Base-by-base conservation (phyloP, 2,329 filamentous ascomycete genomes). In the Ustulina deusta region DNA sequence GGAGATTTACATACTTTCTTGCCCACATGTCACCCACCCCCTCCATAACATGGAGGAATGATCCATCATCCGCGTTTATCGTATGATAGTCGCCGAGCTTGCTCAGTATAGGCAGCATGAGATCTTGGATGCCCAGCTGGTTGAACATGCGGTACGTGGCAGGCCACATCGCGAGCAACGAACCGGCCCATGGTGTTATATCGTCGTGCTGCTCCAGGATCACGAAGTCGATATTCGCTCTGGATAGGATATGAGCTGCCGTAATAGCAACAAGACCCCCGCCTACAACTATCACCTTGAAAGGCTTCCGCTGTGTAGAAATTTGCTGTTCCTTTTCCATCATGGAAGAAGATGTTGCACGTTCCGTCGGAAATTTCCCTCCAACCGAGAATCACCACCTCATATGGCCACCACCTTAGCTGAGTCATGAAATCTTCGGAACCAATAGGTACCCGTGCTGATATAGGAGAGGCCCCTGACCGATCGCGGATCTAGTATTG, bases 181-280 rank as follows among this genome's bases (percentile, higher is more conserved):
- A 70, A 25, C 74, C 74, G 9, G 70, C 66, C 42, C 63, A 55
- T 10, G 66, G 70, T 49, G 59, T 34, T 5, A 74, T 36, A 27
- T 69, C 56, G 6, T 71, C 66, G 17, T 72, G 70, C 22, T 69
- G 63, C 52, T 76, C 74, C 3, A 76, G 58, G 54, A 76, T 63
- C 17, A 75, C 68, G 54, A 72, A 76, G 56, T 76, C 72, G 61
- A 76, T 75, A 15, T 67, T 70, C 17, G 73, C 69, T 48, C 71
- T 70, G 17, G 61, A 63, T 9, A 76, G 67, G 11, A 73, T 72
- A 52, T 76, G 74, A 1, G 74, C 74, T 13, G 73, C 68, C 9
- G 70, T 74, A 32, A 76, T 63, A 3, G 60, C 65, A 6, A 76
- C 72, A 6, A 74, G 74, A 51, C 74, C 74, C n/a, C 74, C 74